A percentile compares a stretch with the other conserved stretches of the same genome.
phyloP scores from a whole-genome alignment of 176 grass and related monocot genomes.

The Chrysopogon serrulatus region DNA sequence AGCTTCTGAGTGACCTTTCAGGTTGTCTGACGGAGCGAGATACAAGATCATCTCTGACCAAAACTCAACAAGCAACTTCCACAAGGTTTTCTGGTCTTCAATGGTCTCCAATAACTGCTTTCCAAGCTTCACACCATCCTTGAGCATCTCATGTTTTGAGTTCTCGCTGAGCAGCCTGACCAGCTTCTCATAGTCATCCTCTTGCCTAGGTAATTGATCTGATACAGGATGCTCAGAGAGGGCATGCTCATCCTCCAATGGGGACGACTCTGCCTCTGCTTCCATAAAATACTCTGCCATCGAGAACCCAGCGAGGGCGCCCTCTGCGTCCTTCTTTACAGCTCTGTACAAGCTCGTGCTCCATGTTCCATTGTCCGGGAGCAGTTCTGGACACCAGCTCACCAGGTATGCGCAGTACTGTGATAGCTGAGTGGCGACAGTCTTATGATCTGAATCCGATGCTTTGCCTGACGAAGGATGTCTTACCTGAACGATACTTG shows the following conservation, averaged over 20 bases:
- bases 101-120: neutral
- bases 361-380: neutral
- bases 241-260: too few species aligned
- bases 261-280: too few species aligned
- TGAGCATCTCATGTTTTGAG: neutral
- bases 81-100: neutral
- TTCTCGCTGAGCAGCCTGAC: neutral
- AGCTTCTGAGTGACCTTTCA: neutral
- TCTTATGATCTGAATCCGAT: too few species aligned
- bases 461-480: too few species aligned
- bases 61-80: neutral
- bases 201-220: too few species aligned
- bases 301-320: neutral
- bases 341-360: neutral
- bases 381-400: too few species aligned
- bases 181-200: neutral
- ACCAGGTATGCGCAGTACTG: slow-evolving; percentile 13
- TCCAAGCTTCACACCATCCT: neutral
- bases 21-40: neutral
- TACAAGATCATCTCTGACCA: slow-evolving; percentile 17
- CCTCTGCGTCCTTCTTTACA: neutral
- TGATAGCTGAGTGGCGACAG: slow-evolving; percentile 3
- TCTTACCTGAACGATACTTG: slow-evolving; percentile 4
- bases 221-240: too few species aligned
- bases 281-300: too few species aligned